phyloP scores from a whole-genome alignment of 495 filamentous ascomycete species.

The Pseudomonodictys pantanalensis region DNA sequence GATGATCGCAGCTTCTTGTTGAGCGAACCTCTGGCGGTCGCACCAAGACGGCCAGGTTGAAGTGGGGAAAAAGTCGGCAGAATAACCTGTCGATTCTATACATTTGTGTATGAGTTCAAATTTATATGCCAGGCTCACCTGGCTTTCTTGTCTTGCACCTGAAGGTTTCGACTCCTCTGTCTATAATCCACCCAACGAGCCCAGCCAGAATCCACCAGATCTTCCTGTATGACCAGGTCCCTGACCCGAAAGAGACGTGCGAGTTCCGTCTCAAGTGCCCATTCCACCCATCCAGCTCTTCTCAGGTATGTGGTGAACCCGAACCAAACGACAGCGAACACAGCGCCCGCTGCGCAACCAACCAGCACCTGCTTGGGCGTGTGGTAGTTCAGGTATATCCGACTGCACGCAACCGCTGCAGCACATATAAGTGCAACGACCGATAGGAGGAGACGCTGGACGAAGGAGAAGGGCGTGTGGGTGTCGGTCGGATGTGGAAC shows the following conservation, averaged over 20 bases:
- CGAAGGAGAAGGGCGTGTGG: constrained; percentile 54
- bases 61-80: too few relatives aligned
- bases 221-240: constrained; percentile 86
- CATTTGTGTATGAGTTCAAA: too few relatives aligned
- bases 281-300: constrained; percentile 62
- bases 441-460: constrained; percentile 57
- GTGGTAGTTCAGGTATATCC: constrained; percentile 93
- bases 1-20: too few relatives aligned
- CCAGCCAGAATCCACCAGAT: constrained; percentile 89
- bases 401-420: constrained; percentile 67
- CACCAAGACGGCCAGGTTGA: too few relatives aligned
- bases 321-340: constrained; percentile 80
- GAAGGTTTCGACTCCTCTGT: constrained; percentile 16
- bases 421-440: constrained; percentile 58
- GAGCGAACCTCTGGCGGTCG: too few relatives aligned
- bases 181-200: constrained; percentile 74
- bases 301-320: constrained; percentile 61
- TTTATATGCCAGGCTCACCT: not conserved
- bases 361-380: constrained; percentile 82
- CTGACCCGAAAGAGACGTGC: constrained; percentile 65
- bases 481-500: constrained; percentile 44
- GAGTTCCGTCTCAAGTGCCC: constrained; percentile 65
- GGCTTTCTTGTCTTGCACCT: not conserved
- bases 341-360: constrained; percentile 66
- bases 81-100: too few relatives aligned